Evolutionary conservation across 2,329 filamentous ascomycete genomes (phyloP).

Genomic region (Dactylellina cionopaga): DNA sequence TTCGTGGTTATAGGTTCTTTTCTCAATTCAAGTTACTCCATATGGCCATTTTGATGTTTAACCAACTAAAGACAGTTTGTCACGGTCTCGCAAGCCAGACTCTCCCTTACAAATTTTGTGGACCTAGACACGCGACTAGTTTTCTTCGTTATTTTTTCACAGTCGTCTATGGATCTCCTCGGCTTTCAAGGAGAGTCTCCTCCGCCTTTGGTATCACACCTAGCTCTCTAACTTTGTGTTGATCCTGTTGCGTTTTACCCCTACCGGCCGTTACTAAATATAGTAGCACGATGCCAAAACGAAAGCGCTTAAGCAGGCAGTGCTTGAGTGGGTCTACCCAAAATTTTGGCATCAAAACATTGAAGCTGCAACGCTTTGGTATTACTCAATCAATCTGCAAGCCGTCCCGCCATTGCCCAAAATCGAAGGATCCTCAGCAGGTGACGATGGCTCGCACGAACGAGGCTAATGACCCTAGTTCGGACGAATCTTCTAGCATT

Average conservation of each 20-base stretch:
- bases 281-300: conserved; percentile 24
- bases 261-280: conserved; percentile 14
- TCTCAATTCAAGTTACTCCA: too few species aligned
- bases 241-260: conserved; percentile 4
- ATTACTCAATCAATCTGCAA: conserved; percentile 2
- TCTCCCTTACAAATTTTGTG: too few species aligned
- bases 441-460: conserved; percentile 1
- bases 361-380: neutral
- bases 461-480: conserved; percentile 2
- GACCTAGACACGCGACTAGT: too few species aligned
- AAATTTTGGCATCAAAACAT: neutral
- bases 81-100: too few species aligned
- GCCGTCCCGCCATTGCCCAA: conserved; percentile 9
- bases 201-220: too few species aligned
- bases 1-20: too few species aligned
- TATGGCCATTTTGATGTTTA: too few species aligned
- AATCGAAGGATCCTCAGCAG: too few species aligned
- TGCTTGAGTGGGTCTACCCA: conserved; percentile 6
- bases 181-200: too few species aligned
- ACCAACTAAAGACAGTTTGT: too few species aligned
- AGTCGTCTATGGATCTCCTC: too few species aligned
- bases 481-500: neutral
- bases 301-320: conserved; percentile 38
- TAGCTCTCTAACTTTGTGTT: conserved; percentile 14
- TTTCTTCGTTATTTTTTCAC: too few species aligned